A percentile compares a stretch with the other conserved stretches of the same genome.
Conservation (phyloP, 225 moss, liverwort and hornwort species). For the Bryoerythrophyllum caledonicum region DNA sequence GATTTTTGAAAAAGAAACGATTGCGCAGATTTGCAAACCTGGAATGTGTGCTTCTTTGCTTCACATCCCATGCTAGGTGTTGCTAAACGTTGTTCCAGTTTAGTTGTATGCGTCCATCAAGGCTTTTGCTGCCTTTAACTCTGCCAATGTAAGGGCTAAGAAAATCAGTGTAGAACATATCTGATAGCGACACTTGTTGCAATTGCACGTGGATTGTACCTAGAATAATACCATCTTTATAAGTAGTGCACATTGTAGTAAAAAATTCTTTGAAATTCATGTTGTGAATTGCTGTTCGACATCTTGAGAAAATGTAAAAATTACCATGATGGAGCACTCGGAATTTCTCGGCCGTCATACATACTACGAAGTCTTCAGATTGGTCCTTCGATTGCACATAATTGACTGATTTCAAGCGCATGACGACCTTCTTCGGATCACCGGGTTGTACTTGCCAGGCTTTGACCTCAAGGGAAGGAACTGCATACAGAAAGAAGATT, state of each 20-base stretch:
- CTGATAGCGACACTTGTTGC: not conserved
- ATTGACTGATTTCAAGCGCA: slow-evolving; percentile 55
- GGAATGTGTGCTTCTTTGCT: not conserved
- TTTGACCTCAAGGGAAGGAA: slow-evolving; percentile 65
- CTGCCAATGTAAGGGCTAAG: slow-evolving; percentile 35
- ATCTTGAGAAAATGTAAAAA: not conserved
- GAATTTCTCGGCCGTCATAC: slow-evolving; percentile 82
- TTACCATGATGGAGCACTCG: slow-evolving; percentile 78
- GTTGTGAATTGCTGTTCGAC: not conserved
- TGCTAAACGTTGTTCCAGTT: not conserved
- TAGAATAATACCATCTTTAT: not conserved
- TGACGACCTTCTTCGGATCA: slow-evolving; percentile 65
- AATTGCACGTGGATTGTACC: not conserved
- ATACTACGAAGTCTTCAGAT: slow-evolving; percentile 54
- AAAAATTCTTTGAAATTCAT: too few relatives aligned
- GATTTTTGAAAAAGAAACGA: not conserved
- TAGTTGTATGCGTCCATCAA: slow-evolving; percentile 58
- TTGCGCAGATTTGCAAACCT: not conserved
- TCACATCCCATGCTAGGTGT: not conserved
- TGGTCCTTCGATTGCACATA: slow-evolving; percentile 19
- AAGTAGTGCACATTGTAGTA: too few relatives aligned
- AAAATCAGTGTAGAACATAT: not conserved
- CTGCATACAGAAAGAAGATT: slow-evolving; percentile 30
- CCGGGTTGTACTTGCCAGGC: slow-evolving; percentile 84
- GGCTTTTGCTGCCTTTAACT: slow-evolving; percentile 75